These are phyloP conservation scores for Solanum stenotomum DNA, from an alignment of 257 asterid genomes.

Conservation along the genomic window DNA sequence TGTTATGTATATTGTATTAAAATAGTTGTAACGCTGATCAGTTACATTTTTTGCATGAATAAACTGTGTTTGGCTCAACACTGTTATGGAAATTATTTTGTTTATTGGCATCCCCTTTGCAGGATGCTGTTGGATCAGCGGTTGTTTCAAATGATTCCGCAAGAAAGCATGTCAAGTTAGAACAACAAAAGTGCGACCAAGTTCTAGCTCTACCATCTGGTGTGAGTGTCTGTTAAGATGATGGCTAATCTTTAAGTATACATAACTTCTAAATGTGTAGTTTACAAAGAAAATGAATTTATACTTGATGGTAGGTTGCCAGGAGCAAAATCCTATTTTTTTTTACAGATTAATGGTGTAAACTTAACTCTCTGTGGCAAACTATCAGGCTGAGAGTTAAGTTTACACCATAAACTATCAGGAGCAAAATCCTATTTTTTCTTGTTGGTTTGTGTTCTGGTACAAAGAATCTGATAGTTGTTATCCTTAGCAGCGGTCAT, in stretches of 20 bases:
- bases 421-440: not conserved
- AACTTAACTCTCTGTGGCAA: not conserved
- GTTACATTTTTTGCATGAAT: not conserved
- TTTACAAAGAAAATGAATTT: not conserved
- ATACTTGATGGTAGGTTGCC: not conserved
- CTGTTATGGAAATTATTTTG: not conserved
- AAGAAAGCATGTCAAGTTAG: conserved; percentile 7
- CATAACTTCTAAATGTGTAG: not conserved
- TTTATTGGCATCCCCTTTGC: not conserved
- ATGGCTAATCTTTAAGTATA: not conserved
- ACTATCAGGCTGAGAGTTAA: not conserved
- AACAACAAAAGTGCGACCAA: conserved; percentile 6
- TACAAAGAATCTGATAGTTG: conserved; percentile 4
- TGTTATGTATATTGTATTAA: not conserved
- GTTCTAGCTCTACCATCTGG: conserved; percentile 4
- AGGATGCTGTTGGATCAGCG: conserved; percentile 10
- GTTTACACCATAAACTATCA: too few relatives aligned
- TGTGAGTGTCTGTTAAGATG: conserved; percentile 9
- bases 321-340: not conserved
- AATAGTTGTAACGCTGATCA: not conserved
- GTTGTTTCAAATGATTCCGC: not conserved
- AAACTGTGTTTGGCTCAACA: not conserved
- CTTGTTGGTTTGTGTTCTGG: not conserved
- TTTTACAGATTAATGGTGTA: not conserved
- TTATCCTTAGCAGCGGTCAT: conserved; percentile 45